Conservation (phyloP, 495 filamentous ascomycete genomes). For the Podospora sp. region DNA sequence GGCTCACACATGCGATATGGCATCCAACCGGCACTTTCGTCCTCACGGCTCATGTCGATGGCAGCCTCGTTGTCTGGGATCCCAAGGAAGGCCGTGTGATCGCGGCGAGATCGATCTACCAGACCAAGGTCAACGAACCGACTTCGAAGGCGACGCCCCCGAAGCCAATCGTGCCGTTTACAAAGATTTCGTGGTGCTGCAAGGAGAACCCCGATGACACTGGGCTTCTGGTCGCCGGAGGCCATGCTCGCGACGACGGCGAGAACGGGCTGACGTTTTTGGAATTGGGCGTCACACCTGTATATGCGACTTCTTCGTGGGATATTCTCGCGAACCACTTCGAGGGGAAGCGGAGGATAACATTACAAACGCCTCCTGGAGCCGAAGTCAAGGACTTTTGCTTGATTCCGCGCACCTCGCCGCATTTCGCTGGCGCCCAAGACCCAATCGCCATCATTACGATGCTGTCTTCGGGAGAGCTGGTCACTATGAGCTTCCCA, state of each 20-base stretch:
- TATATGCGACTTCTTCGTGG: slow-evolving; percentile 88
- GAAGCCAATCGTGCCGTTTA: slow-evolving; percentile 62
- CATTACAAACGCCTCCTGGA: slow-evolving; percentile 79
- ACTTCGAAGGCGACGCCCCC: slow-evolving; percentile 40
- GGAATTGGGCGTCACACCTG: slow-evolving; percentile 85
- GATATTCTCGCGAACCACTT: slow-evolving; percentile 77
- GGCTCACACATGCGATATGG: slow-evolving; percentile 80
- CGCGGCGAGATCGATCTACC: slow-evolving; percentile 77
- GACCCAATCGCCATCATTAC: slow-evolving; percentile 85
- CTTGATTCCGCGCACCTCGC: slow-evolving; percentile 75
- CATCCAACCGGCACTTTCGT: slow-evolving; percentile 94
- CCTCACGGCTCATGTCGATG: slow-evolving; percentile 84
- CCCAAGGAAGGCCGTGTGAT: slow-evolving; percentile 85
- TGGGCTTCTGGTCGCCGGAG: slow-evolving; percentile 83
- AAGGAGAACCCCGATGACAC: slow-evolving; percentile 93
- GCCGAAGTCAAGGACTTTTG: slow-evolving; percentile 79
- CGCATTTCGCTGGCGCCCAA: slow-evolving; percentile 82
- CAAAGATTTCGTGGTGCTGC: slow-evolving; percentile 83
- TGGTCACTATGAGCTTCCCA: slow-evolving; percentile 87
- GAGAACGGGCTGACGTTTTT: slow-evolving; percentile 81
- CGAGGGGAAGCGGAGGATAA: slow-evolving; percentile 65
- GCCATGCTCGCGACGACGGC: slow-evolving; percentile 61
- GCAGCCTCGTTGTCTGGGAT: slow-evolving; percentile 92
- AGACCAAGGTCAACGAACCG: slow-evolving; percentile 65
- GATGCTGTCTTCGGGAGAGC: slow-evolving; percentile 80